phyloP scores from a whole-genome alignment of 176 grass and related monocot genomes.

The Phoenix roebelenii region DNA sequence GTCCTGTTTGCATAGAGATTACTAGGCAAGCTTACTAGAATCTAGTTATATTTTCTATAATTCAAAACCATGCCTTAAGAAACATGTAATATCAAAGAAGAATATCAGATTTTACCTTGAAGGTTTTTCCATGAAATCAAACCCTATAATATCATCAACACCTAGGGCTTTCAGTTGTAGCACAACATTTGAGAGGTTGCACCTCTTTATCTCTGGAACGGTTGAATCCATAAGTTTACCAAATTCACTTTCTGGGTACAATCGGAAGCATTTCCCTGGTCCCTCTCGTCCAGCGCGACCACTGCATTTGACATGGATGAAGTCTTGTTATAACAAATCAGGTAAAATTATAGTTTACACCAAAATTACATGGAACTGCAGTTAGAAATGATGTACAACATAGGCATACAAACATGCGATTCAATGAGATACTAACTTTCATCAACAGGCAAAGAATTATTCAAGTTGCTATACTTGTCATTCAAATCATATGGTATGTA shows the following conservation, averaged over 20 bases:
- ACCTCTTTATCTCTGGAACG: constrained; percentile 86
- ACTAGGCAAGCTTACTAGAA: too few relatives aligned
- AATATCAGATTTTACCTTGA: constrained; percentile 39
- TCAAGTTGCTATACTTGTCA: too few relatives aligned
- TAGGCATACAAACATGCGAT: too few relatives aligned
- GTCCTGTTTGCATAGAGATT: too few relatives aligned
- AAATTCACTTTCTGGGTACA: constrained; percentile 89
- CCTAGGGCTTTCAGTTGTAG: constrained; percentile 93
- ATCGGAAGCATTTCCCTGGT: constrained; percentile 69
- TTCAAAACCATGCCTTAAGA: background rate
- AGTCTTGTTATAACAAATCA: background rate
- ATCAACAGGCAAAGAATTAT: too few relatives aligned
- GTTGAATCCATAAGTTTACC: constrained; percentile 66
- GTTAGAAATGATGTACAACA: too few relatives aligned
- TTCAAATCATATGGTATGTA: too few relatives aligned
- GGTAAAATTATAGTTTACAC: too few relatives aligned
- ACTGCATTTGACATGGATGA: constrained; percentile 31
- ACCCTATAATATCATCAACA: constrained; percentile 90
- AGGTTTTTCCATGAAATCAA: constrained; percentile 98
- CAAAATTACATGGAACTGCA: too few relatives aligned
- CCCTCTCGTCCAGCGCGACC: constrained; percentile 79
- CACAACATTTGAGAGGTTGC: constrained; percentile 91
- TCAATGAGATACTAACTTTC: too few relatives aligned
- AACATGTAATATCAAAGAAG: constrained; percentile 5
- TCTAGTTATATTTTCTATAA: too few relatives aligned